Percentiles rank a stretch among this genome's conserved stretches.
phyloP scores from a whole-genome alignment of 169 alveolate genomes.

The Plasmodium billcollinsi region DNA sequence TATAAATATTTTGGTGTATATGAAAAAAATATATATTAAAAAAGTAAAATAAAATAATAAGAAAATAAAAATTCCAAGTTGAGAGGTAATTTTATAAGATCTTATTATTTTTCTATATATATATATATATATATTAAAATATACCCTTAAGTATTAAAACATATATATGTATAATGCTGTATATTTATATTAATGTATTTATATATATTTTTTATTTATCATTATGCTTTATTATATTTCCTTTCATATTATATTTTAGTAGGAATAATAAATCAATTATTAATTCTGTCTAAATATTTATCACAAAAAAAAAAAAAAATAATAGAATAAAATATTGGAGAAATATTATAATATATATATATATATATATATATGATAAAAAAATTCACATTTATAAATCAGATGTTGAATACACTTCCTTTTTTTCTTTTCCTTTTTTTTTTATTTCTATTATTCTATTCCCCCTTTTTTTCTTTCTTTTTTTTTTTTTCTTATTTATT shows the following conservation, averaged over 20 bases:
- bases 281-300: conserved; percentile 36
- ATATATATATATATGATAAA: conserved; percentile 25
- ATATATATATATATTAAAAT: too few species aligned
- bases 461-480: too few species aligned
- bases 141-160: too few species aligned
- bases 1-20: not conserved
- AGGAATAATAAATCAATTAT: conserved; percentile 38
- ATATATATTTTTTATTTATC: conserved; percentile 2
- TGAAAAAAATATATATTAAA: not conserved
- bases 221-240: not conserved
- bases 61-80: conserved; percentile 18
- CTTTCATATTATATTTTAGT: conserved; percentile 13
- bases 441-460: too few species aligned
- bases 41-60: not conserved
- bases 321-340: not conserved
- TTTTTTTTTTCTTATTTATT: too few species aligned
- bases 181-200: too few species aligned
- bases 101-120: too few species aligned
- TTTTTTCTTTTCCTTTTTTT: not conserved
- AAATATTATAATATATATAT: not conserved
- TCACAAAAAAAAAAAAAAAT: conserved; percentile 33
- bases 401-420: conserved; percentile 43
- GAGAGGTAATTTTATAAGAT: not conserved
- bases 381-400: conserved; percentile 49
- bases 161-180: too few species aligned